Evolutionary conservation across 371 early-diverging fungal genomes (phyloP).

Genomic region (Rhizopus delemar): DNA sequence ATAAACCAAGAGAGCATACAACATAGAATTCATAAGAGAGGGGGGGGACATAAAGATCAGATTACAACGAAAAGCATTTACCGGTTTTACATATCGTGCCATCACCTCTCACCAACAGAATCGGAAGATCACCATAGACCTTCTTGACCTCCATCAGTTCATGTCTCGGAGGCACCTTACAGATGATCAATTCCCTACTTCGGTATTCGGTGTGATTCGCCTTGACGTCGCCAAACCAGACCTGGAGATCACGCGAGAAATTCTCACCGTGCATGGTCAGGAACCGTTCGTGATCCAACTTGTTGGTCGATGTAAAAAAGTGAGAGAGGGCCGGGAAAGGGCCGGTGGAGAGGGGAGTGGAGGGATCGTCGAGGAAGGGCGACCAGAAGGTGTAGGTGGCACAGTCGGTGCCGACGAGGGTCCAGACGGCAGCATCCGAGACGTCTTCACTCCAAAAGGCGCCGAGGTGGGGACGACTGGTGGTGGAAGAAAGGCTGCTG

Average conservation of each 20-base stretch:
- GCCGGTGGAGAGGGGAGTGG: slow-evolving; percentile 1
- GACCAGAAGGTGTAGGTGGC: slow-evolving; percentile 73
- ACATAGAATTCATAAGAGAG: background rate
- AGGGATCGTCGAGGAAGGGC: slow-evolving; percentile 26
- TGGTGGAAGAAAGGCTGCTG: slow-evolving; percentile 11
- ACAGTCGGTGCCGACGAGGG: slow-evolving; percentile 83
- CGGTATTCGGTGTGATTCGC: slow-evolving; percentile 35
- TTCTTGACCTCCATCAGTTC: slow-evolving; percentile 30
- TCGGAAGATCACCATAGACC: slow-evolving; percentile 33
- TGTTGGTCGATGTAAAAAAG: slow-evolving; percentile 1
- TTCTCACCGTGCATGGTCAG: slow-evolving; percentile 54
- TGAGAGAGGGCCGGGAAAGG: slow-evolving; percentile 16
- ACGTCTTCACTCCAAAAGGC: slow-evolving; percentile 81
- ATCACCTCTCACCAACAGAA: slow-evolving; percentile 45
- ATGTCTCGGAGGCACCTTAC: slow-evolving; percentile 34
- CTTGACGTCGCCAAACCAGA: slow-evolving; percentile 66
- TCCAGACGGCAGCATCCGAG: slow-evolving; percentile 86
- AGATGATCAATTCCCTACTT: slow-evolving; percentile 38
- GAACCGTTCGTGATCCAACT: background rate
- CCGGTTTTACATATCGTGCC: slow-evolving; percentile 47
- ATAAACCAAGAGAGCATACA: background rate
- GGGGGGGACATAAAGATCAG: background rate
- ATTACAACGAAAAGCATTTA: slow-evolving; percentile 30
- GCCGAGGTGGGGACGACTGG: slow-evolving; percentile 17
- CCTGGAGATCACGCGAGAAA: slow-evolving; percentile 66